Conservation (phyloP, 2,329 filamentous ascomycete species). For the Phyllosticta citrichinensis region DNA sequence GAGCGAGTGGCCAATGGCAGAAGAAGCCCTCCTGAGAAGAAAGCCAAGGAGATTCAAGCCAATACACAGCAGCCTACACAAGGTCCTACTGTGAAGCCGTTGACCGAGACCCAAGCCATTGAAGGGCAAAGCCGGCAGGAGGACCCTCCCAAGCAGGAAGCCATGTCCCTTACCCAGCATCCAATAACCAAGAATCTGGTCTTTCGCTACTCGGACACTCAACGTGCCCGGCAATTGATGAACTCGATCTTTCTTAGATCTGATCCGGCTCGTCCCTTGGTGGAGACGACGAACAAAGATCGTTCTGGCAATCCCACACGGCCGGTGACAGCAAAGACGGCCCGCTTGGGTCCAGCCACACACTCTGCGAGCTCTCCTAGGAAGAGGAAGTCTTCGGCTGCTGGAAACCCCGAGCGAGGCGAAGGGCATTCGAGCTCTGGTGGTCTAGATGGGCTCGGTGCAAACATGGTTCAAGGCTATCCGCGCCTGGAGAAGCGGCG, state of each 20-base stretch:
- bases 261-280: neutral
- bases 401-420: neutral
- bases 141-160: neutral
- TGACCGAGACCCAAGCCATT: neutral
- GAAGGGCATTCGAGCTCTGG: neutral
- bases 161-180: neutral
- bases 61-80: neutral
- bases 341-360: neutral
- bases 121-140: neutral
- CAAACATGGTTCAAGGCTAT: neutral
- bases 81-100: neutral
- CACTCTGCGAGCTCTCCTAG: neutral
- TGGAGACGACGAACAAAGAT: neutral
- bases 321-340: neutral
- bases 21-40: neutral
- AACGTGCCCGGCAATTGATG: neutral
- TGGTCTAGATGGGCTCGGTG: neutral
- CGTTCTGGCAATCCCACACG: neutral
- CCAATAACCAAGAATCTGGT: neutral
- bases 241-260: neutral
- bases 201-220: neutral
- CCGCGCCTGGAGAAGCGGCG: neutral
- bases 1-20: neutral
- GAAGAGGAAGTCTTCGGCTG: neutral
- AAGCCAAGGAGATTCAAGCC: neutral